phyloP scores from a whole-genome alignment of 1,284 basidiomycete genomes.

The Boletus semigastroideus region DNA sequence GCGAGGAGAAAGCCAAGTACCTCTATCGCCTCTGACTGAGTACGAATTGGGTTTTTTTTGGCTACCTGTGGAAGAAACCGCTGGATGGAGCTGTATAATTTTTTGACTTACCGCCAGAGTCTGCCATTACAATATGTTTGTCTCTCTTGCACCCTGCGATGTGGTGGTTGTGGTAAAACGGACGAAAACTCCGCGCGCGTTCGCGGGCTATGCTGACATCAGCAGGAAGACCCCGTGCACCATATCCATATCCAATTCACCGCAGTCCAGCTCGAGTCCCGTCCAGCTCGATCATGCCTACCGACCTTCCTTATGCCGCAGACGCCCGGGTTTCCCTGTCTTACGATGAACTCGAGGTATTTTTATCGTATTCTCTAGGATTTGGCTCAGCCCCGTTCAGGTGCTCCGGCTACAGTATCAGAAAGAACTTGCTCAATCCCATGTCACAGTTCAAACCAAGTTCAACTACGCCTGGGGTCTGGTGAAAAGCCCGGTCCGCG shows the following conservation, averaged over 20 bases:
- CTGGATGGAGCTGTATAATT: conserved; percentile 9
- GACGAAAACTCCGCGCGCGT: conserved; percentile 19
- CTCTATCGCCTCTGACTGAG: conserved; percentile 35
- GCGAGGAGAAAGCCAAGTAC: conserved; percentile 32
- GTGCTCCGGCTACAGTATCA: conserved; percentile 86
- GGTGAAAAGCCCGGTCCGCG: conserved; percentile 81
- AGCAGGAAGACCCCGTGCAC: conserved; percentile 27
- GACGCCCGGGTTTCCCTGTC: conserved; percentile 89
- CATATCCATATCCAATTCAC: neutral
- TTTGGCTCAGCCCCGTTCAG: conserved; percentile 39
- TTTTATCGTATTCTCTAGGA: neutral
- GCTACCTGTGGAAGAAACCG: conserved; percentile 32
- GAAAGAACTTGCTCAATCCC: conserved; percentile 80
- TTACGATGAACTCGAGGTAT: conserved; percentile 87
- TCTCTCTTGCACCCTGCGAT: conserved; percentile 7
- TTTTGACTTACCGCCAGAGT: conserved; percentile 35
- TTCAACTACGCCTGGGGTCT: conserved; percentile 99
- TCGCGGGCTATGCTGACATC: conserved; percentile 26
- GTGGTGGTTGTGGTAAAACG: conserved; percentile 22
- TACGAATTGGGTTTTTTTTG: conserved; percentile 30
- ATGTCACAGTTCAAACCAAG: conserved; percentile 93
- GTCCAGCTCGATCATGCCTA: conserved; percentile 48
- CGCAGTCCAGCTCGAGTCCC: conserved; percentile 11
- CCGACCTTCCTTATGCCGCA: conserved; percentile 94
- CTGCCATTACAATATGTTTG: conserved; percentile 41